Percentiles rank a stretch among this genome's conserved stretches.
Conservation (phyloP, 2,329 filamentous ascomycete species). For the Colletotrichum euphorbiae region DNA sequence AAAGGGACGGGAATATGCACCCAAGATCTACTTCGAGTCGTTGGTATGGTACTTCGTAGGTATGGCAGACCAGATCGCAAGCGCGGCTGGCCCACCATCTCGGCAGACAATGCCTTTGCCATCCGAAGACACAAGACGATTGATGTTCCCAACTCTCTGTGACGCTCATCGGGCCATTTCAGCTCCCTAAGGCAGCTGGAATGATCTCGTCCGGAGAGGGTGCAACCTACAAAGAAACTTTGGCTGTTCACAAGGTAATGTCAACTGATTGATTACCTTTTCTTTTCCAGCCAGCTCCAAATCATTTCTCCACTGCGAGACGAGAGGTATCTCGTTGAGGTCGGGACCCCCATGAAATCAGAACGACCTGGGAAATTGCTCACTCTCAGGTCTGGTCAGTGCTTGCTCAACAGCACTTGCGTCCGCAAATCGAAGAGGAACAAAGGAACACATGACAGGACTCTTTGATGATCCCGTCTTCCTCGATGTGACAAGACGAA, state of each 20-base stretch:
- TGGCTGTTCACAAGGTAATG: not conserved
- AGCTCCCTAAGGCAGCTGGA: not conserved
- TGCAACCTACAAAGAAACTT: constrained; percentile 19
- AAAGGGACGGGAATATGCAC: not conserved
- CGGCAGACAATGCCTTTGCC: not conserved
- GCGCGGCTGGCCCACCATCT: constrained; percentile 4
- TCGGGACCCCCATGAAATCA: not conserved
- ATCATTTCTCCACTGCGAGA: not conserved
- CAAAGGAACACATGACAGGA: not conserved
- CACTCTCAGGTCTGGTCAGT: constrained; percentile 22
- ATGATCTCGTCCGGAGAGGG: constrained; percentile 7
- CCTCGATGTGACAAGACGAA: constrained; percentile 1
- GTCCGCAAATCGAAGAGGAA: constrained; percentile 2
- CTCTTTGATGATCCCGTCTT: not conserved
- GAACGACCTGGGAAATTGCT: constrained; percentile 25
- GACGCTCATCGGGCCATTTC: constrained; percentile 27
- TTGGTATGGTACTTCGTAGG: no score
- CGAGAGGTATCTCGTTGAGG: not conserved
- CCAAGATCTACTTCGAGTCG: constrained; percentile 9
- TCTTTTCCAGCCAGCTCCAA: not conserved
- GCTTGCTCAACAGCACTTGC: constrained; percentile 19
- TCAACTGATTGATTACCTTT: not conserved
- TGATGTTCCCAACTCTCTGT: not conserved
- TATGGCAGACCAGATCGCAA: not conserved
- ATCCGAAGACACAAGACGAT: constrained; percentile 20